Evolutionary conservation across 192 early-diverging fungal species (phyloP).

Genomic region (Coemansia sp.): DNA sequence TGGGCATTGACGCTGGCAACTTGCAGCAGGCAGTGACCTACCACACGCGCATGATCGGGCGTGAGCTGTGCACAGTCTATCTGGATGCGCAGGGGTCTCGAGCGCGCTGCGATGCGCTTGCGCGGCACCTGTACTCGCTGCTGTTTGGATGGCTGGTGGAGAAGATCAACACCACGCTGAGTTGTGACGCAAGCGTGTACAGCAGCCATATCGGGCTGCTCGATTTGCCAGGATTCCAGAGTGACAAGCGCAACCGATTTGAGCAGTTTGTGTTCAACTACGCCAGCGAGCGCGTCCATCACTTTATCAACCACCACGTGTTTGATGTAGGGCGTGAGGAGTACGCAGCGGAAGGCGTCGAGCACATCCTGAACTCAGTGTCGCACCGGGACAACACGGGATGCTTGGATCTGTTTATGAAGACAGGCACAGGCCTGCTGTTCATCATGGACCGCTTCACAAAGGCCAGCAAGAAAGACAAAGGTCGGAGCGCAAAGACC

Average conservation of each 20-base stretch:
- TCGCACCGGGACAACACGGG: conserved; percentile 67
- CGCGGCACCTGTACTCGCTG: conserved; percentile 76
- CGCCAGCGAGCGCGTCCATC: conserved; percentile 85
- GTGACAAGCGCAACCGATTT: conserved; percentile 56
- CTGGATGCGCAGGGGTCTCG: conserved; percentile 73
- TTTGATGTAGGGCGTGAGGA: conserved; percentile 70
- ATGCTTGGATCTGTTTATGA: conserved; percentile 74
- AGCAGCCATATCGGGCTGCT: conserved; percentile 83
- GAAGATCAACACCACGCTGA: conserved; percentile 75
- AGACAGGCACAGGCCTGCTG: conserved; percentile 72
- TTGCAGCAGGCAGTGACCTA: conserved; percentile 85
- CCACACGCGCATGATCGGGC: conserved; percentile 80
- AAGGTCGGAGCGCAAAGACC: conserved; percentile 29
- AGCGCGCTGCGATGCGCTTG: conserved; percentile 70
- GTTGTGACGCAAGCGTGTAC: conserved; percentile 61
- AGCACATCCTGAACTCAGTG: conserved; percentile 56
- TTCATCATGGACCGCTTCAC: conserved; percentile 71
- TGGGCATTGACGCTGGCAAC: conserved; percentile 75
- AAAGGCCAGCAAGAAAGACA: conserved; percentile 51
- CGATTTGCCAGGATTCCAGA: conserved; percentile 84
- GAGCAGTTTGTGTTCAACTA: conserved; percentile 78
- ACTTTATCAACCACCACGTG: conserved; percentile 70
- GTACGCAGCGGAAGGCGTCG: conserved; percentile 64
- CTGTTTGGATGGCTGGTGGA: conserved; percentile 84
- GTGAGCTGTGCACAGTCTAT: conserved; percentile 80